Evolutionary conservation across 345 rosid genomes (phyloP).

Genomic region (Dipteronia dyeriana): DNA sequence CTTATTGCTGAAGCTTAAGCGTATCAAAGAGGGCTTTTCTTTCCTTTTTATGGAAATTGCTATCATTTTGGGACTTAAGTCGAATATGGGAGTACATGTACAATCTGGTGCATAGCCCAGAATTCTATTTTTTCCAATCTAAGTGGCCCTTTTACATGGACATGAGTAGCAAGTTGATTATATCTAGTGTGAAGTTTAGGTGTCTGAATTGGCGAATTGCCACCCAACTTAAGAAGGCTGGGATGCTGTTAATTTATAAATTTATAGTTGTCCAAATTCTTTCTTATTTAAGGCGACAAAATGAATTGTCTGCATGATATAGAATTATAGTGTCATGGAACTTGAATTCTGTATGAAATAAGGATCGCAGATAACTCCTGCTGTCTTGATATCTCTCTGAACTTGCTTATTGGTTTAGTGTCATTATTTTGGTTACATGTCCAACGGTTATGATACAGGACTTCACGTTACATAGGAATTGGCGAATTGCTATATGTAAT

Average conservation of each 20-base stretch:
- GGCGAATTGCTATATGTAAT: neutral
- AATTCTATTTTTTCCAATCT: neutral
- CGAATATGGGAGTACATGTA: neutral
- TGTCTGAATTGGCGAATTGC: neutral
- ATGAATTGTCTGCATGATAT: neutral
- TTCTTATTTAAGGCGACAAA: neutral
- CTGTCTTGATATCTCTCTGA: neutral
- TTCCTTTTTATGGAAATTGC: neutral
- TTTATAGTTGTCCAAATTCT: neutral
- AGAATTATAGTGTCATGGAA: neutral
- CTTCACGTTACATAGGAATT: neutral
- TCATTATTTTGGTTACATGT: neutral
- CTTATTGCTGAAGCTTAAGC: neutral
- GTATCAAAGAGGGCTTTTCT: neutral
- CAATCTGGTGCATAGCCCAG: neutral
- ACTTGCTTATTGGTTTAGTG: neutral
- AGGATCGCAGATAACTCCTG: neutral
- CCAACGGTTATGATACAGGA: neutral
- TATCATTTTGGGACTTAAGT: neutral
- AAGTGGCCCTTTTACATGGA: neutral
- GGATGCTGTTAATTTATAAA: neutral
- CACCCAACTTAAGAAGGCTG: neutral
- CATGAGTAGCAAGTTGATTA: neutral
- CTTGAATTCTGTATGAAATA: neutral
- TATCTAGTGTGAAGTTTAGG: neutral